phyloP scores from a whole-genome alignment of 805 yeast genomes.

The Metschnikowia koreensis region DNA sequence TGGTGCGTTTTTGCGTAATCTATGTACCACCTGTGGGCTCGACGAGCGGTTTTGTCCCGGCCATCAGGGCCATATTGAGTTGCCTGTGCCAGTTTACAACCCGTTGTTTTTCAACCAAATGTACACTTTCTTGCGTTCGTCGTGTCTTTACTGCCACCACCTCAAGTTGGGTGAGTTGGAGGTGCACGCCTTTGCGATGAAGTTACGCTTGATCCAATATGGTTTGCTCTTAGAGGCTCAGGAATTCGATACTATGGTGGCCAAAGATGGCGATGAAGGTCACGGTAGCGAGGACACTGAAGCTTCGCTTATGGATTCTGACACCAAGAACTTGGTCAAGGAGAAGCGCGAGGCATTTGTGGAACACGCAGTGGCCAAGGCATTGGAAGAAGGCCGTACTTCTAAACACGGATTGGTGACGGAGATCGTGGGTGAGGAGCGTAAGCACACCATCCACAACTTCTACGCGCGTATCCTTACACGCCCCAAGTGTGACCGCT shows the following conservation, averaged over 20 bases:
- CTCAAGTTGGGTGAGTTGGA: constrained; percentile 71
- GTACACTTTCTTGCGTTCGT: constrained; percentile 75
- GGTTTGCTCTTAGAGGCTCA: constrained; percentile 81
- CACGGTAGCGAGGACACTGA: constrained; percentile 30
- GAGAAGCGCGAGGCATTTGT: constrained; percentile 69
- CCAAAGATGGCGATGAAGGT: constrained; percentile 36
- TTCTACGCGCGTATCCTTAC: constrained; percentile 70
- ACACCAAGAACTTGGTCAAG: constrained; percentile 45
- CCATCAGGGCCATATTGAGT: constrained; percentile 95
- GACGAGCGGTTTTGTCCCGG: constrained; percentile 96
- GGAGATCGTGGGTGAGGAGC: constrained; percentile 82
- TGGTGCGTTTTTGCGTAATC: constrained; percentile 87
- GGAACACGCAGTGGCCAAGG: constrained; percentile 63
- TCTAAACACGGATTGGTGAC: constrained; percentile 68
- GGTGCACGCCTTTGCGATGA: constrained; percentile 73
- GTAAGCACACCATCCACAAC: constrained; percentile 70
- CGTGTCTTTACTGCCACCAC: constrained; percentile 88
- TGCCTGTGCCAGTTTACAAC: constrained; percentile 93
- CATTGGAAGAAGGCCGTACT: constrained; percentile 74
- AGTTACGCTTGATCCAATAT: constrained; percentile 77
- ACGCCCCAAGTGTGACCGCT: constrained; percentile 90
- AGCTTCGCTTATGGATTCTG: constrained; percentile 31
- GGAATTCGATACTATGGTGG: constrained; percentile 62
- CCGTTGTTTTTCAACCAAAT: constrained; percentile 92
- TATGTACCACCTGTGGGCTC: constrained; percentile 93